These are phyloP conservation scores for Solanum clarkiae DNA, from an alignment of 257 asterid species.

Conservation along the genomic window DNA sequence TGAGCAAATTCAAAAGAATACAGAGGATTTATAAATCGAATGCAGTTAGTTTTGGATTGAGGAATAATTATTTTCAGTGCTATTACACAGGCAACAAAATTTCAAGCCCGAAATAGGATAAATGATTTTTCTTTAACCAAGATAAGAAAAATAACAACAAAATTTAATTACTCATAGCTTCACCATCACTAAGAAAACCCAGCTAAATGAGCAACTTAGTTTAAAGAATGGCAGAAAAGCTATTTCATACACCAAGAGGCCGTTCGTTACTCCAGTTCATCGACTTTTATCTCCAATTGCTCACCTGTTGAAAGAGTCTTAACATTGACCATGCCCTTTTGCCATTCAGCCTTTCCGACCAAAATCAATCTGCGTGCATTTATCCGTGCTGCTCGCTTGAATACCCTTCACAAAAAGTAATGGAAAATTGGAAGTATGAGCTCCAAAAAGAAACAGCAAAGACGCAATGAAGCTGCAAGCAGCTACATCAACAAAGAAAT, in stretches of 20 bases:
- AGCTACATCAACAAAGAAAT: neutral
- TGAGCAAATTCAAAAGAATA: neutral
- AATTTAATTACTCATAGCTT: neutral
- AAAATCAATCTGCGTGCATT: constrained; percentile 70
- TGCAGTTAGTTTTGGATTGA: neutral
- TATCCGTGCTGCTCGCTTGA: constrained; percentile 68
- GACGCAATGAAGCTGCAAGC: neutral
- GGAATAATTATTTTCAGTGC: neutral
- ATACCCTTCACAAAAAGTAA: constrained; percentile 42
- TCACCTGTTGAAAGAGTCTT: constrained; percentile 75
- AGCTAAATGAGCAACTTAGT: neutral
- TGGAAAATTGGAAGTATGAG: neutral
- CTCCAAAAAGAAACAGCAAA: neutral
- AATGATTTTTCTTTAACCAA: neutral
- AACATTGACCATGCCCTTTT: constrained; percentile 76
- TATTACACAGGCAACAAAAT: neutral
- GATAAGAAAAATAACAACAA: neutral
- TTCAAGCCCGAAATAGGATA: neutral
- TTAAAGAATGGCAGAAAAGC: neutral
- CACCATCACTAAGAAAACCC: neutral
- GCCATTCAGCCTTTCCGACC: constrained; percentile 85
- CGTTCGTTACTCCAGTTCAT: constrained; percentile 41
- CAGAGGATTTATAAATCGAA: neutral
- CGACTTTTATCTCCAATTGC: constrained; percentile 57
- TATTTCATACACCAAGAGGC: neutral